These are phyloP conservation scores for Rhynchospora breviuscula DNA, from an alignment of 176 grass and related monocot species.

Conservation along the genomic window DNA sequence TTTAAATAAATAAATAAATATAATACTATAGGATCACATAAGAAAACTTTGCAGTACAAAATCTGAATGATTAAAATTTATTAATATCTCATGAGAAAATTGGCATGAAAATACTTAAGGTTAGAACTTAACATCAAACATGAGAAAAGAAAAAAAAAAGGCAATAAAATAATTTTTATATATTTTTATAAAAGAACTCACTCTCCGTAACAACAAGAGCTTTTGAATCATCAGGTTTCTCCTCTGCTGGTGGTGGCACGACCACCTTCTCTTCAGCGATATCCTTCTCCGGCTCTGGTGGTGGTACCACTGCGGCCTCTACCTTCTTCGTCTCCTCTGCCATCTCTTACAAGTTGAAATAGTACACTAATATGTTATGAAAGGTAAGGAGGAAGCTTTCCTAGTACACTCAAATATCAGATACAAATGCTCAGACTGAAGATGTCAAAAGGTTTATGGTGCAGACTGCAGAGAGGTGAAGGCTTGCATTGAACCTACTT, in stretches of 20 bases:
- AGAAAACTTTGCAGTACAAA: not conserved
- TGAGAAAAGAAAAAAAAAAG: too few relatives aligned
- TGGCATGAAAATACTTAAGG: too few relatives aligned
- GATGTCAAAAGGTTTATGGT: not conserved
- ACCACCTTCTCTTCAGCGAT: slow-evolving; percentile 34
- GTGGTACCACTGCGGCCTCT: slow-evolving; percentile 19
- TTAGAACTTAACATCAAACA: too few relatives aligned
- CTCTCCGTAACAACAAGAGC: slow-evolving; percentile 26
- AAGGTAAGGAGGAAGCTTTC: not conserved
- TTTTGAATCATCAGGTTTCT: slow-evolving; percentile 26
- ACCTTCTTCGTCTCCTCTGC: slow-evolving; percentile 33
- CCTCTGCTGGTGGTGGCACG: not conserved
- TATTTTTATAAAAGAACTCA: slow-evolving; percentile 18
- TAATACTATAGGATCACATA: too few relatives aligned
- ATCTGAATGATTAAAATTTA: not conserved
- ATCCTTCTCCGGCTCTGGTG: slow-evolving; percentile 31
- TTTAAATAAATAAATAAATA: not conserved
- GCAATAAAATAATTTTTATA: too few relatives aligned
- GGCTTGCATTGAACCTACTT: slow-evolving; percentile 11
- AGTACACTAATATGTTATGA: not conserved
- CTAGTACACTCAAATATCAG: not conserved
- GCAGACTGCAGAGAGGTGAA: slow-evolving; percentile 3
- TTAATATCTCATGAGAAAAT: not conserved
- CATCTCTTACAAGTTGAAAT: slow-evolving; percentile 15
- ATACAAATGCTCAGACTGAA: not conserved